phyloP scores from a whole-genome alignment of 192 early-diverging fungal genomes.

The Linnemannia elongata region DNA sequence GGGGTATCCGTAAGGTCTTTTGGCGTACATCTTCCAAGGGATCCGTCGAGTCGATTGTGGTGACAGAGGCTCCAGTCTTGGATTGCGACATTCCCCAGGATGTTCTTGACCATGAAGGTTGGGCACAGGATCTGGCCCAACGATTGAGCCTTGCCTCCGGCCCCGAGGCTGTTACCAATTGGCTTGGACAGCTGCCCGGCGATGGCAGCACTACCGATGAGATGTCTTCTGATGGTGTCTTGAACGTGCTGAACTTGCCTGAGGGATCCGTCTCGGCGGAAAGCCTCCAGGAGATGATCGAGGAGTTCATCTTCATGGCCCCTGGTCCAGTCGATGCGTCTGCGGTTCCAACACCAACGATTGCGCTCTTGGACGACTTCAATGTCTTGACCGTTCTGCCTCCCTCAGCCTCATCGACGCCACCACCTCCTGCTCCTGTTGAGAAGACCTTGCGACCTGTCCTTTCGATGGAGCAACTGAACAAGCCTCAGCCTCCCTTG shows the following conservation, averaged over 20 bases:
- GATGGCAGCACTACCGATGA: neutral
- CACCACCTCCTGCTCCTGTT: neutral
- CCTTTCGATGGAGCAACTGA: constrained; percentile 32
- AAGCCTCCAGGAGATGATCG: constrained; percentile 2
- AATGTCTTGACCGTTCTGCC: neutral
- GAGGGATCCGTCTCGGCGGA: constrained; percentile 9
- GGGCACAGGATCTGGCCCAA: constrained; percentile 49
- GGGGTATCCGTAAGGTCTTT: constrained; percentile 52
- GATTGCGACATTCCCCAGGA: constrained; percentile 52
- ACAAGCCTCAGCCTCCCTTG: constrained; percentile 52
- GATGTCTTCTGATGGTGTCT: neutral
- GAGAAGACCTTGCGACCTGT: constrained; percentile 24
- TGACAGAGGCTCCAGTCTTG: constrained; percentile 33
- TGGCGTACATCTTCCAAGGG: constrained; percentile 41
- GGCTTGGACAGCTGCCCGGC: constrained; percentile 41
- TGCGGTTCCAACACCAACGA: neutral
- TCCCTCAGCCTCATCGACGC: neutral
- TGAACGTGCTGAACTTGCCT: neutral
- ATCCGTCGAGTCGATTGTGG: constrained; percentile 17
- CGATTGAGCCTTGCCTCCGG: constrained; percentile 29
- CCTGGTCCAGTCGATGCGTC: neutral
- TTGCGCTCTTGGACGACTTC: neutral
- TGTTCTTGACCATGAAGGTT: constrained; percentile 40
- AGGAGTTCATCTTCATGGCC: constrained; percentile 35
- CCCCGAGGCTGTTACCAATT: constrained; percentile 29